Base-by-base conservation (phyloP, 192 early-diverging fungal species). In the Oehlia diaphana region DNA sequence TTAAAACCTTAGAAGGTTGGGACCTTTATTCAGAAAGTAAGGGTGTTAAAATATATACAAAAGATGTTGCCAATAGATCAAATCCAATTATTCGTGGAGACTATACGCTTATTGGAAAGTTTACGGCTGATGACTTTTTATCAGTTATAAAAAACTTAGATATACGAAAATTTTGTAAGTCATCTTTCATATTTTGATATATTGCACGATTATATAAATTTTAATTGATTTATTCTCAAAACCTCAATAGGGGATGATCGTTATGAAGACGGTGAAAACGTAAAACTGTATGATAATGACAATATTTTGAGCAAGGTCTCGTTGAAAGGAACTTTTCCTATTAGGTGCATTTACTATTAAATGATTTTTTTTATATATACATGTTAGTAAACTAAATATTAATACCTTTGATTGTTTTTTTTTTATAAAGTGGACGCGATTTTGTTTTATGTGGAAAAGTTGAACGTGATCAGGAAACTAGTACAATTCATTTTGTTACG, bases 1-100 rank as follows among this genome's bases (percentile, higher is more conserved):
- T 84, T 7, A 77, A 77, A 19, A 78, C 72, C 67, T 74, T 85
- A 39, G 82, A 84, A 28, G 87, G 86, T n/a, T 90, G 89, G 89
- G 77, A 82, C 3, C 77, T 88, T 23, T 77, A 83, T 6, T 81
- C 83, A n/a, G 87, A 86, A 35, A 82, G 81, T 49, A 79, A 84
- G 1, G 82, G 81, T 28, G 84, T 89, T 71, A 89, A 89, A 76
- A 53, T 85, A 16, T 90, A 89, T 44, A 87, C 79, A 19, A 83
- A 84, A 44, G 49, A 79, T 9, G 77, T 87, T 10, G 83, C 80
- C 4, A 84, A 84, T 12, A 81, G 77, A 31, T 69, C 83, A 19
- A 68, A 86, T n/a, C 87, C 87, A 9, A 86, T 87, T 73, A 80
- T 90, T 33, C 81, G 89, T 74, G 87, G 81, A 4, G 89, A 90